Percentiles rank a stretch among this genome's conserved stretches.
Conservation (phyloP, 148 eudicot species). For the Talinum fruticosum region DNA sequence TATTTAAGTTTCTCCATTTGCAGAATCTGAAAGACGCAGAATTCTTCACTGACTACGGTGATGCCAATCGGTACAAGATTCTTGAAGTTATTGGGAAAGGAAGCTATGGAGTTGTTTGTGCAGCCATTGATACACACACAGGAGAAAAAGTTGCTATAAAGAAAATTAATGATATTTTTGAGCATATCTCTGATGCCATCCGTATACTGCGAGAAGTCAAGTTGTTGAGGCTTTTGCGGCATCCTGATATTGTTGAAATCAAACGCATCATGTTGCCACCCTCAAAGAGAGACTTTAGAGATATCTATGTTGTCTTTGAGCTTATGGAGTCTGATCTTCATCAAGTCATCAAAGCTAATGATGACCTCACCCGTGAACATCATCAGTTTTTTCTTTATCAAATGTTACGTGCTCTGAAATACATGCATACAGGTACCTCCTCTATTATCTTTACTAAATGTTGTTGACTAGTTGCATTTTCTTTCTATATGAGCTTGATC, state of each 20-base stretch:
- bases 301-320: conserved; percentile 89
- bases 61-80: conserved; percentile 72
- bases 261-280: conserved; percentile 89
- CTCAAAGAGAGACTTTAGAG: conserved; percentile 71
- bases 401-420: conserved; percentile 83
- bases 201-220: conserved; percentile 82
- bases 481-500: background rate
- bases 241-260: conserved; percentile 92
- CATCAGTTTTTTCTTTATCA: conserved; percentile 89
- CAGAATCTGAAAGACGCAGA: conserved; percentile 65
- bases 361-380: conserved; percentile 83
- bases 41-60: conserved; percentile 83
- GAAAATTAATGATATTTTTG: conserved; percentile 75
- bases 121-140: conserved; percentile 82
- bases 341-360: conserved; percentile 88
- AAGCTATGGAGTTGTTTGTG: conserved; percentile 90
- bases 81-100: conserved; percentile 82
- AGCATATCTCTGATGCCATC: conserved; percentile 80
- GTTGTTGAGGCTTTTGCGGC: conserved; percentile 77
- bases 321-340: conserved; percentile 93
- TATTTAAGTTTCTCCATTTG: conserved; percentile 10
- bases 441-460: background rate
- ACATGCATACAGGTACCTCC: conserved; percentile 78
- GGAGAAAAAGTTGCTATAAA: conserved; percentile 90
- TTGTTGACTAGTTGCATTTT: background rate